Evolutionary conservation across 768 basidiomycete genomes (phyloP).

Genomic region (Agaricus blazei): DNA sequence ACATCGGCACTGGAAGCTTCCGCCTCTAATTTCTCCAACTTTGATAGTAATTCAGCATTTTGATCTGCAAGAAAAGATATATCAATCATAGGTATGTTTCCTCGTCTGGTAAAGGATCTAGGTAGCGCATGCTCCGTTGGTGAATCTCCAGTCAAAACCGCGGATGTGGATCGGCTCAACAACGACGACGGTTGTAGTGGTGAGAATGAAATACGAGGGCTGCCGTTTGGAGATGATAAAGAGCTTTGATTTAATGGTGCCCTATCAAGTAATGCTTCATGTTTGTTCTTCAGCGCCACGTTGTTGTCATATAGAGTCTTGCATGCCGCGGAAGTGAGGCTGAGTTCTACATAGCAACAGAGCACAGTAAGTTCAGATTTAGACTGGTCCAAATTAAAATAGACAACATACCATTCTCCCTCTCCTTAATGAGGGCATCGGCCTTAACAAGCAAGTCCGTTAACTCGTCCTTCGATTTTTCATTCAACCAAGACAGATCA

Average conservation of each 20-base stretch:
- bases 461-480: conserved; percentile 70
- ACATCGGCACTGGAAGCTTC: conserved; percentile 66
- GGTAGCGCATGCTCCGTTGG: conserved; percentile 1
- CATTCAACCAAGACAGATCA: conserved; percentile 42
- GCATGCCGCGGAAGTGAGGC: conserved; percentile 60
- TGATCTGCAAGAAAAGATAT: conserved; percentile 73
- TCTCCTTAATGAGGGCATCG: conserved; percentile 67
- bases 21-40: conserved; percentile 69
- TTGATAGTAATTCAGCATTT: conserved; percentile 73
- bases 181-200: not conserved
- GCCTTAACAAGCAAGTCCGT: conserved; percentile 66
- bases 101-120: conserved; percentile 26
- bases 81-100: conserved; percentile 63
- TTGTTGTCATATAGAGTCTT: conserved; percentile 70
- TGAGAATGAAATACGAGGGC: conserved; percentile 16
- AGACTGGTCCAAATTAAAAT: not conserved
- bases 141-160: conserved; percentile 8
- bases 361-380: conserved; percentile 7
- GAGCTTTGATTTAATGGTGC: conserved; percentile 37
- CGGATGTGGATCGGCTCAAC: conserved; percentile 12
- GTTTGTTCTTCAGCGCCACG: conserved; percentile 60
- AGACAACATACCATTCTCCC: conserved; percentile 60
- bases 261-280: conserved; percentile 65
- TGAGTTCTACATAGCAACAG: conserved; percentile 44
- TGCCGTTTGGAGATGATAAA: conserved; percentile 31